Conservation (phyloP, 352 stramenopile genomes). For the Pythium phragmitis region DNA sequence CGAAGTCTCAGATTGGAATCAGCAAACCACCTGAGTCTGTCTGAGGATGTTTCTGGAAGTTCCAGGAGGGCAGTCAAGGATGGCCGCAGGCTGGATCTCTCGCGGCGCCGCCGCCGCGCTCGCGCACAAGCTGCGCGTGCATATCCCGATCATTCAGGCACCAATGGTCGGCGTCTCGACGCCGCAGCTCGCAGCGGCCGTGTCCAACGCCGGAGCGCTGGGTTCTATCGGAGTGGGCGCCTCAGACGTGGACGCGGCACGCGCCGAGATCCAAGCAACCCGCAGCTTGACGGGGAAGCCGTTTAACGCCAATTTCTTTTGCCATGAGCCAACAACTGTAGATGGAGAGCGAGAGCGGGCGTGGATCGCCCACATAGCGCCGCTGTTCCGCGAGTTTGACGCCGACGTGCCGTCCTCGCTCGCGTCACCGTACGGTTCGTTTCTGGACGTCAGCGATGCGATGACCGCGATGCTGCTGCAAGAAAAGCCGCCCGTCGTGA, state of each 20-base stretch:
- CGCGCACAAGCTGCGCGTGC: constrained; percentile 25
- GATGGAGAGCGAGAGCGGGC: constrained; percentile 19
- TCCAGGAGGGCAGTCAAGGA: not conserved
- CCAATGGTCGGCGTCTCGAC: constrained; percentile 54
- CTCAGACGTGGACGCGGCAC: constrained; percentile 27
- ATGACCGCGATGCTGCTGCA: constrained; percentile 45
- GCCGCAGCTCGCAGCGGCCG: constrained; percentile 35
- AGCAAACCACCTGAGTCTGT: not conserved
- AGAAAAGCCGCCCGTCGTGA: constrained; percentile 55
- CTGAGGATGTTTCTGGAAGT: too few species aligned
- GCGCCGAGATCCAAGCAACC: constrained; percentile 33
- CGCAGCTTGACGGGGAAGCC: constrained; percentile 31
- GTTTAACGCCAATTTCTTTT: constrained; percentile 72
- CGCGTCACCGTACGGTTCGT: constrained; percentile 23
- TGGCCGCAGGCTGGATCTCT: constrained; percentile 1
- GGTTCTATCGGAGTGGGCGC: constrained; percentile 49
- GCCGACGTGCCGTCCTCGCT: constrained; percentile 22
- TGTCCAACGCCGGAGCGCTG: constrained; percentile 42
- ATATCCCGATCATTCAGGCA: constrained; percentile 39
- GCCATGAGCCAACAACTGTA: constrained; percentile 25
- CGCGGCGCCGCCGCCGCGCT: constrained; percentile 14
- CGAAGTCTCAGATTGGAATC: not conserved
- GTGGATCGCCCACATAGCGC: constrained; percentile 40
- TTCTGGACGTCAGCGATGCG: constrained; percentile 34
- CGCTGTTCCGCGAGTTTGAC: constrained; percentile 39